Evolutionary conservation across 805 yeast genomes (phyloP), one percentile per base, ranked within the genome.

Genomic region (Candida hungchunana): DNA sequence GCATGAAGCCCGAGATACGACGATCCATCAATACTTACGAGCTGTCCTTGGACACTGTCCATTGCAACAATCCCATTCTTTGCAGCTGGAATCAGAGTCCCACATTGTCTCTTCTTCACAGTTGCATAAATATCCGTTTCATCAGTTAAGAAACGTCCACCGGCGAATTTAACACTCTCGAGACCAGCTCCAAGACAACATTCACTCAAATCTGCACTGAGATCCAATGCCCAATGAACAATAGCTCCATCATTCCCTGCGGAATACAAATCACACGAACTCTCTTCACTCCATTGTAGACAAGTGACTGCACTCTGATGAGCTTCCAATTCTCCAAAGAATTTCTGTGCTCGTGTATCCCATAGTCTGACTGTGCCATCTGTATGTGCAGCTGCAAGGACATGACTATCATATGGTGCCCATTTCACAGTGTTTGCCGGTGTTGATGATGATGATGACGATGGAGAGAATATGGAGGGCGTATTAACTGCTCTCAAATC

Each of bases 321-420:
- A 1, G 84, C 85, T 3, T 60, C 52, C 25, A 82, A 60, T 26
- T 62, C 60, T 7, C 76, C 72, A 35, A 75, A 61, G 2, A 79
- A 77, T 13, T 67, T 69, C 26, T 64, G 59, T 26, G 75, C 67
- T 44, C 95, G 67, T 29, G 82, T 74, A 59, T 85, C 95, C 94
- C 94, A 85, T 21, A 85, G 62, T 45, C 78, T 64, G 27, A 79
- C 71, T 3, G 73, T 58, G 4, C 74, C 75, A 44, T 75, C 75
- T 23, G 63, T 57, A 46, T 78, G 82, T 6, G 79, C 75, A 3
- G 87, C 74, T 4, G 88, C 86, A 18, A 85, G 63, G 15, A 75
- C 60, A 48, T 79, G 71, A 20, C 77, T 71, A 55, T 82, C 71
- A 13, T 60, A 50, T 2, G 79, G 72, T 32, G 80, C 73, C 94